Conservation (phyloP, 495 filamentous ascomycete genomes). For the Podospora didyma region DNA sequence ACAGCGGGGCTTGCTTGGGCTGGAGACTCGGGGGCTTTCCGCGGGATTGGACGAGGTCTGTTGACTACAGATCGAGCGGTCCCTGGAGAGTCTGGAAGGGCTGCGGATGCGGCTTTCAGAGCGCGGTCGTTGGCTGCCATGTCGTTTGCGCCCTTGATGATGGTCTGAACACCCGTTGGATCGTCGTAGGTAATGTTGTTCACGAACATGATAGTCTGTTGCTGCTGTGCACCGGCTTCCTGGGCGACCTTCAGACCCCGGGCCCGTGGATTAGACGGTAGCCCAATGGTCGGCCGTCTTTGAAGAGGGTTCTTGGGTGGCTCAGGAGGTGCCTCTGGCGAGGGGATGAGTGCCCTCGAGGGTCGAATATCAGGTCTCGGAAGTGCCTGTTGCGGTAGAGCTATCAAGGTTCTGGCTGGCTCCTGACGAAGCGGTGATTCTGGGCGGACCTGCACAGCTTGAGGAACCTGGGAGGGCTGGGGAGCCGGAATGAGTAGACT, state of each 20-base stretch:
- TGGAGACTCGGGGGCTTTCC: constrained; percentile 39
- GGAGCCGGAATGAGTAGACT: no score
- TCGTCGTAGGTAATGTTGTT: constrained; percentile 50
- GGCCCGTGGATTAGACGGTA: constrained; percentile 48
- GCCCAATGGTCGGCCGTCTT: constrained; percentile 42
- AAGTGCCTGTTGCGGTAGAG: not conserved
- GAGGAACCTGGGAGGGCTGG: not conserved
- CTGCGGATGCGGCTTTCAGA: constrained; percentile 16
- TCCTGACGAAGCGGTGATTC: constrained; percentile 1
- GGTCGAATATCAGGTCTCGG: constrained; percentile 27
- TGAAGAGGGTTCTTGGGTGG: constrained; percentile 39
- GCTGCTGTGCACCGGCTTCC: constrained; percentile 25
- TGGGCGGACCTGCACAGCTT: not conserved
- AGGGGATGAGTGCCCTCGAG: constrained; percentile 28
- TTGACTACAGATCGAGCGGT: constrained; percentile 41
- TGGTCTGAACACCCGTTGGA: constrained; percentile 39
- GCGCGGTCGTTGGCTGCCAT: constrained; percentile 20
- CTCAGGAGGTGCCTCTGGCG: constrained; percentile 28
- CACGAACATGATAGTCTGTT: constrained; percentile 49
- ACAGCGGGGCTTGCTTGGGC: constrained; percentile 22
- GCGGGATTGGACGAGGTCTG: constrained; percentile 49
- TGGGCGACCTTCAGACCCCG: constrained; percentile 31
- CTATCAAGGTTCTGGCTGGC: not conserved
- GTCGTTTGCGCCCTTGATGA: constrained; percentile 37
- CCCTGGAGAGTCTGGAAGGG: constrained; percentile 15